phyloP scores from a whole-genome alignment of 2,329 filamentous ascomycete genomes.

The Arachnomyces sp. region DNA sequence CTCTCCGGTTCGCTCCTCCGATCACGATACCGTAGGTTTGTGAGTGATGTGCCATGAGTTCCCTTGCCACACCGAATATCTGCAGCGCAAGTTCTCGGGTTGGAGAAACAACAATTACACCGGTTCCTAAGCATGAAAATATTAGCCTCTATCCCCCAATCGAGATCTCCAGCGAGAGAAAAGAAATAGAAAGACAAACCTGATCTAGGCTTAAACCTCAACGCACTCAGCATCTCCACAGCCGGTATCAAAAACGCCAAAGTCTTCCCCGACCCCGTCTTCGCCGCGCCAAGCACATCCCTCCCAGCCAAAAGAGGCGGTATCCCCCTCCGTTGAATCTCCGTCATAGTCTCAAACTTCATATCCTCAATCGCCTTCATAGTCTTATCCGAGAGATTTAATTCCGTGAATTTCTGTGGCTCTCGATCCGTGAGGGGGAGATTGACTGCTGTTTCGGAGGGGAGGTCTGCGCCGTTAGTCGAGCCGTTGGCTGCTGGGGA shows the following conservation, averaged over 20 bases:
- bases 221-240: conserved; percentile 80
- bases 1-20: conserved; percentile 81
- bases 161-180: not conserved
- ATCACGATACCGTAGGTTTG: conserved; percentile 95
- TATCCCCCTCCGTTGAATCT: conserved; percentile 82
- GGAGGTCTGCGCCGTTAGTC: conserved; percentile 38
- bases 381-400: conserved; percentile 80
- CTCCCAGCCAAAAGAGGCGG: conserved; percentile 80
- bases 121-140: conserved; percentile 47
- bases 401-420: conserved; percentile 65
- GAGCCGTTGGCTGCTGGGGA: conserved; percentile 13
- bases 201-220: conserved; percentile 91
- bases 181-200: conserved; percentile 34
- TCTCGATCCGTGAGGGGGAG: conserved; percentile 53
- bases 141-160: not conserved
- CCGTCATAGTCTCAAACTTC: conserved; percentile 92
- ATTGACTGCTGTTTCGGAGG: conserved; percentile 43
- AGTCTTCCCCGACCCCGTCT: conserved; percentile 94
- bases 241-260: conserved; percentile 89
- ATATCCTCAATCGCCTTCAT: conserved; percentile 82
- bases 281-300: conserved; percentile 88
- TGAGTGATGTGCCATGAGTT: conserved; percentile 89
- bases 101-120: conserved; percentile 85
- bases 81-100: conserved; percentile 91
- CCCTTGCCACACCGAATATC: conserved; percentile 89